A percentile compares a stretch with the other conserved stretches of the same genome.
phyloP scores from a whole-genome alignment of 495 filamentous ascomycete species.

The Astrothelium macrocarpum region DNA sequence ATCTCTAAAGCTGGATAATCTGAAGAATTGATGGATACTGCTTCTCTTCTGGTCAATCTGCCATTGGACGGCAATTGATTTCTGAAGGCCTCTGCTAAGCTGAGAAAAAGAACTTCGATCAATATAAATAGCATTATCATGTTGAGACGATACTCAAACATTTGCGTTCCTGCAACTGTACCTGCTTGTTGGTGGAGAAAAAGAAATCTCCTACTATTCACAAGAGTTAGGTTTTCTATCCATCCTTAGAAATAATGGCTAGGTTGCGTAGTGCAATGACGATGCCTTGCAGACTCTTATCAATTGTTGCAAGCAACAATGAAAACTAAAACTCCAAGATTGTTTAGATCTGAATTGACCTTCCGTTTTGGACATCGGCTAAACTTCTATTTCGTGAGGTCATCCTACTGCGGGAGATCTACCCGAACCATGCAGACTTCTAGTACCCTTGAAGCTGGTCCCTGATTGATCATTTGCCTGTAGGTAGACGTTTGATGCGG shows the following conservation, averaged over 20 bases:
- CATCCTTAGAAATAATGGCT: no score
- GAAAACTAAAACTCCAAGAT: background rate
- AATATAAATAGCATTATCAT: background rate
- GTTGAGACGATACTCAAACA: background rate
- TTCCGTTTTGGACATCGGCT: background rate
- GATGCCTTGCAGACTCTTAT: background rate
- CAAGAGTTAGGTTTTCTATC: no score
- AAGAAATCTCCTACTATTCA: no score
- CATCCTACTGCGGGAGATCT: slow-evolving; percentile 2
- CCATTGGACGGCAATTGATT: background rate
- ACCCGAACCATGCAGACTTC: background rate
- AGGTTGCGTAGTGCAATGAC: background rate
- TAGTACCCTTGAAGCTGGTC: no score
- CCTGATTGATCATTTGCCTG: background rate
- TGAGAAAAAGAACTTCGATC: background rate
- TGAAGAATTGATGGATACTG: slow-evolving; percentile 4
- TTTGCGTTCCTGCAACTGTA: background rate
- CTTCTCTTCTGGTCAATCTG: slow-evolving; percentile 3
- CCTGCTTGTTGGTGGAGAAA: background rate
- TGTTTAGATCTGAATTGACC: background rate
- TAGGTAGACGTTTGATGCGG: no score
- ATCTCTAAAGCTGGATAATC: slow-evolving; percentile 4
- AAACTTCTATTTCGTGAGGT: background rate
- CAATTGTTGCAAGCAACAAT: background rate
- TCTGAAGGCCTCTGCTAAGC: background rate